Percentiles rank a stretch among this genome's conserved stretches.
Evolutionary conservation across 1,284 basidiomycete genomes (phyloP).

Genomic region (Heterobasidion annosum): DNA sequence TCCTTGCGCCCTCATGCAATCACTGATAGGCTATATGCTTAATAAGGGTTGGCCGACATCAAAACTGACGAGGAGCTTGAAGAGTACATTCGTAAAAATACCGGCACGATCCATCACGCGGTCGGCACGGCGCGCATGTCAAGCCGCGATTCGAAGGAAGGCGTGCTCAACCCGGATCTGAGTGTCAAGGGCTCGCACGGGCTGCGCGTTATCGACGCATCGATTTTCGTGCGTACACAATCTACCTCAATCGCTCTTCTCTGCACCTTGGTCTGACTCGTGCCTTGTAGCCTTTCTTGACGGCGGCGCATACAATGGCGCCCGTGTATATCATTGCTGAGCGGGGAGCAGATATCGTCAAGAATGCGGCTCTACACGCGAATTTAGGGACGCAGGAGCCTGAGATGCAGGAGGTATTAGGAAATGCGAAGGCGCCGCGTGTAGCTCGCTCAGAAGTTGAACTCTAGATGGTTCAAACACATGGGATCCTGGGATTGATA

Average conservation of each 20-base stretch:
- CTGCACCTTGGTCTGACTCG: not conserved
- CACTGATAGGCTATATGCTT: not conserved
- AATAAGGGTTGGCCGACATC: slow-evolving; percentile 1
- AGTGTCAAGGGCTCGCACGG: slow-evolving; percentile 12
- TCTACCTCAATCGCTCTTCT: not conserved
- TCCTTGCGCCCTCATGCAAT: not conserved
- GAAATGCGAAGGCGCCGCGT: too few species aligned
- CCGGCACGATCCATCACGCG: slow-evolving; percentile 25
- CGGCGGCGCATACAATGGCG: not conserved
- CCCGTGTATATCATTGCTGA: not conserved
- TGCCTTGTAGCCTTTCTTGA: not conserved
- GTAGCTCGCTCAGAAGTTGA: too few species aligned
- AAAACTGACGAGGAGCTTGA: slow-evolving; percentile 22
- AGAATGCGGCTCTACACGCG: not conserved
- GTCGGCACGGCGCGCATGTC: slow-evolving; percentile 15
- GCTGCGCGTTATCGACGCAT: slow-evolving; percentile 12
- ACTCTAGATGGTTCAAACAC: too few species aligned
- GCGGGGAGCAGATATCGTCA: not conserved
- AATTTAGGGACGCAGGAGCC: not conserved
- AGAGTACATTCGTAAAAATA: slow-evolving; percentile 16
- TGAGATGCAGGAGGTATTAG: too few species aligned
- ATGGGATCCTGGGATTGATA: too few species aligned
- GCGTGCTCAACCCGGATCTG: slow-evolving; percentile 14
- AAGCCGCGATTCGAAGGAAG: slow-evolving; percentile 5
- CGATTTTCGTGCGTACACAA: slow-evolving; percentile 2